Evolutionary conservation across 192 early-diverging fungal genomes (phyloP), one percentile per base, ranked within the genome.

Genomic region (Backusella liffmaniae): DNA sequence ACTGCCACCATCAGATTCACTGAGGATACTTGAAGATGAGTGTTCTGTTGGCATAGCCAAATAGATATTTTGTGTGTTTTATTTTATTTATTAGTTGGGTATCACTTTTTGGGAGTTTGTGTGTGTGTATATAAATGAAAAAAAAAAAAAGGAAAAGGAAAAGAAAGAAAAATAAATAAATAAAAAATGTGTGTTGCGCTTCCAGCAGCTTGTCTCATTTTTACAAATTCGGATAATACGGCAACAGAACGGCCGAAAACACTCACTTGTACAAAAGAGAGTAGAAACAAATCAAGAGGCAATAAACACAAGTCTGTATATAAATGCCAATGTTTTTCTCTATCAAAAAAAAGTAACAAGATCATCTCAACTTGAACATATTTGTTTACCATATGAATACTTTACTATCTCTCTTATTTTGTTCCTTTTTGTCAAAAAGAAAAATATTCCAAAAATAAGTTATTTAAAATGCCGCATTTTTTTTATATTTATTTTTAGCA

Each of bases 1-100:
- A 62, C 56, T 29, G 29, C 26, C 56, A 29, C 56, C 56, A 62
- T 62, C 53, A 56, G 53, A 56, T 56, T 56, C 56, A 62, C 56
- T 62, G 56, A 62, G 56, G 56, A 62, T 62, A 29, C 56, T 62
- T 23, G 56, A 23, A 62, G 56, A 62, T 62, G 56, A 62, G 56
- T 26, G 21, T 62, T 62, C 56, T 62, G 56, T 26, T 62, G 56
- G 56, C 56, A 62, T 62, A 62, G 56, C 56, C 56, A 62, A 62
- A 62, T 29, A 44, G 13, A 44, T 15, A 16, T 62, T 59, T 29
- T 59, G n/a, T 21, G 3, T 7, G 15, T n/a, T n/a, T 51, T 51
- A 7, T 51, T 16, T n/a, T 53, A 18, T 53, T 53, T 62, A 9
- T 23, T 29, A 29, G 2, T 62, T 62, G 26, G 23, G 21, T 62